Conservation (phyloP, 371 early-diverging fungal genomes). For the Mucor circinelloides region DNA sequence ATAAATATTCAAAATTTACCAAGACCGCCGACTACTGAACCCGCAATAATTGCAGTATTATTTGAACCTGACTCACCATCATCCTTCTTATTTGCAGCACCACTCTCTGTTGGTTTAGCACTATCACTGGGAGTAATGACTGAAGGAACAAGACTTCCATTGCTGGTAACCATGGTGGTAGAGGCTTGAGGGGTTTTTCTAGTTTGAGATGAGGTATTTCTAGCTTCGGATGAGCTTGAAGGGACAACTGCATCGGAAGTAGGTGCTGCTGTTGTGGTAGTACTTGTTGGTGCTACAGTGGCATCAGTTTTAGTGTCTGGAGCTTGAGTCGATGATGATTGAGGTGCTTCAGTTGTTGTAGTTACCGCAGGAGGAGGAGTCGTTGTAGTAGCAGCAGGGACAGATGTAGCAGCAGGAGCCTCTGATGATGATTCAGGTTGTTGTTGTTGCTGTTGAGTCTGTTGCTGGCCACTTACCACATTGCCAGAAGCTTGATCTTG, state of each 20-base stretch:
- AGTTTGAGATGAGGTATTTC: not conserved
- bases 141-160: not conserved
- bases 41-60: constrained; percentile 25
- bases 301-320: not conserved
- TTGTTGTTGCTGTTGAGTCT: not conserved
- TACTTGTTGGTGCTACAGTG: not conserved
- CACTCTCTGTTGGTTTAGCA: not conserved
- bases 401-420: not conserved
- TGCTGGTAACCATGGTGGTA: not conserved
- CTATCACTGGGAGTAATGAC: not conserved
- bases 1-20: constrained; percentile 12
- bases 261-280: constrained; percentile 2
- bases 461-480: not conserved
- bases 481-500: not conserved
- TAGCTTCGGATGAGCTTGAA: not conserved
- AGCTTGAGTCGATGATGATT: not conserved
- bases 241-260: not conserved
- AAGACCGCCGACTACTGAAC: constrained; percentile 29
- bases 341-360: not conserved
- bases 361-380: not conserved
- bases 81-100: not conserved
- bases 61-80: not conserved
- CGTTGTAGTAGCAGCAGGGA: not conserved
- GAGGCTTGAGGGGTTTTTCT: not conserved
- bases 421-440: not conserved